Evolutionary conservation across 257 asterid genomes (phyloP), one percentile per base, ranked within the genome.

Genomic region (Plantago elongata): DNA sequence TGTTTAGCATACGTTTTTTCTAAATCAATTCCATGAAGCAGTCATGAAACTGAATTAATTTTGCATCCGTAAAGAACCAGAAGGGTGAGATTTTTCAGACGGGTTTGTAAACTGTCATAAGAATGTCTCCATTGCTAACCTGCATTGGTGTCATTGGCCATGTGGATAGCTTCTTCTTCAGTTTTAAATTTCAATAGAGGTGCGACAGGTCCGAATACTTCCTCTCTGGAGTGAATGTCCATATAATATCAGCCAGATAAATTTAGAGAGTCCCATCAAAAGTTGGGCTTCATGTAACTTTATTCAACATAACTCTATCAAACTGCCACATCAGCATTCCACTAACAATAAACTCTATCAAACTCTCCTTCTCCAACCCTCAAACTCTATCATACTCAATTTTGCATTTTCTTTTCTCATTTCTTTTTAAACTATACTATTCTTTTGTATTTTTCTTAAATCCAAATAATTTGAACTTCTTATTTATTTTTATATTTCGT

Each of bases 201-300:
- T 4, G 96, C 99, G 65, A 93, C 97, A 55, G 97, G 99, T 46
- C 97, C 99, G 74, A 93, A 89, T 68, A 85, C 87, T 79, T 93
- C 99, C 80, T 89, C 94, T 74, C 92, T 89, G 72, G 63, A 67
- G 61, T 17, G 50, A 69, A 55, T 49, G 49, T 65, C 37, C 65
- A 60, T 73, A 34, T 15, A 46, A 64, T 54, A 34, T 64, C 16
- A 54, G 48, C 56, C 37, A 66, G 37, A 52, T 50, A 50, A 16
- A 50, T 10, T 22, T 22, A 22, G 2, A 22, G 27, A 22, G 27
- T 22, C 27, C 27, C 27, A 22, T 22, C 27, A 22, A 2, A 22
- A 9, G 22, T 34, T 34, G 7, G 0, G 40, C 40, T 34, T 34
- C 38, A 34, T 34, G 38, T 34, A 7, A 34, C 27, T 34, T 34